These are phyloP conservation scores for Stygiomarasmius scandens DNA, from an alignment of 1,284 basidiomycete species.

Conservation along the genomic window DNA sequence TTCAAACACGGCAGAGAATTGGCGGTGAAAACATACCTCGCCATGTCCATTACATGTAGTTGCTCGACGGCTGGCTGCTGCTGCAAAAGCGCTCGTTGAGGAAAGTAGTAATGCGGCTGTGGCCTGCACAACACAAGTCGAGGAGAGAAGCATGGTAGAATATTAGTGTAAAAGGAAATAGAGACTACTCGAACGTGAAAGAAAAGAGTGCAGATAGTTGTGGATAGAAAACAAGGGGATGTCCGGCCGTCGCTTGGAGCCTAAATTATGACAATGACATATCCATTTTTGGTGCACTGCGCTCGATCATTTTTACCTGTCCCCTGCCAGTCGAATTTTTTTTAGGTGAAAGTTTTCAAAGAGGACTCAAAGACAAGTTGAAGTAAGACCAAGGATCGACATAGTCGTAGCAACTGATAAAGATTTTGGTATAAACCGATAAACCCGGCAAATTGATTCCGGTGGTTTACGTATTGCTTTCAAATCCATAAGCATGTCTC, in stretches of 20 bases:
- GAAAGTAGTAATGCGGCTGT: conserved; percentile 35
- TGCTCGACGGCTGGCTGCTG: conserved; percentile 46
- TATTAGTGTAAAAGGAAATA: background rate
- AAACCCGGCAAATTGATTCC: too few species aligned
- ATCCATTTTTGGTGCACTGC: too few species aligned
- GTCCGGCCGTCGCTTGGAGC: background rate
- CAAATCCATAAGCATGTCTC: conserved; percentile 28
- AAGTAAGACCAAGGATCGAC: too few species aligned
- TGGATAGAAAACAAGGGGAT: background rate
- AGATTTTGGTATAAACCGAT: too few species aligned
- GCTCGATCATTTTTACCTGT: too few species aligned
- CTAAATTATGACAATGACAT: background rate
- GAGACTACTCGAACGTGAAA: background rate
- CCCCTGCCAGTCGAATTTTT: too few species aligned
- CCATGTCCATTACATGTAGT: conserved; percentile 82
- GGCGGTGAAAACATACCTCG: conserved; percentile 41
- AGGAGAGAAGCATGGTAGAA: conserved; percentile 19
- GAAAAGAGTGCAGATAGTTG: background rate
- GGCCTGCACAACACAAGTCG: conserved; percentile 36
- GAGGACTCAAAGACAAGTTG: too few species aligned
- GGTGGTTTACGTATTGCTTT: too few species aligned
- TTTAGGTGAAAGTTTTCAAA: too few species aligned
- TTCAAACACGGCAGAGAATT: background rate
- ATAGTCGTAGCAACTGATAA: too few species aligned
- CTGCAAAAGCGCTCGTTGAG: conserved; percentile 20